Evolutionary conservation across 2,329 filamentous ascomycete species (phyloP), one percentile per base, ranked within the genome.

Genomic region (Ophiostoma montium): DNA sequence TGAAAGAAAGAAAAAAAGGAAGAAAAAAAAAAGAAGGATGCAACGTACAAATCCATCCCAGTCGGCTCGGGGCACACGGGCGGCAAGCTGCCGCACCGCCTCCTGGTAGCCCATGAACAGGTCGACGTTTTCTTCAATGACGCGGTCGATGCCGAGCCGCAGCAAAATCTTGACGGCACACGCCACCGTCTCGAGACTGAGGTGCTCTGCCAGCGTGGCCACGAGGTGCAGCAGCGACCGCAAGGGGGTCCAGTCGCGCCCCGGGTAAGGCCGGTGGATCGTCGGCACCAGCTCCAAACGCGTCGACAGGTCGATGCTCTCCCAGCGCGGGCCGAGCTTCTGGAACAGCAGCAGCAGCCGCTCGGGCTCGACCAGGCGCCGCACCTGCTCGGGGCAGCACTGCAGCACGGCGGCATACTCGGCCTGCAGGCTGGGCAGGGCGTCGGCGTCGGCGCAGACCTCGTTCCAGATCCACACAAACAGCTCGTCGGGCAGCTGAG

Each of bases 391-490:
- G 5, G 50, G 41, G 46, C 68, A 71, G 46, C 65, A 59, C 32
- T 68, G 64, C 47, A 75, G 63, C 4, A 86, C 62, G 41, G 71
- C 70, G 49, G 71, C 66, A 59, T 86, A 87, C 51, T 80, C 75
- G 49, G 70, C 62, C 46, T 78, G 71, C 38, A 86, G 60, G 41
- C 75, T 68, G 2, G 49, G 45, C 31, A 73, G 72, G 36, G 66
- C 63, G 56, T 84, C 78, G 2, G 67, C 60, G 49, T 8, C n/a
- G n/a, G n/a, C 4, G 8, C 72, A 75, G 19, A 80, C 65, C 63
- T 80, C 72, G 46, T 75, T 65, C 6, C 84, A 58, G 3, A 86
- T 66, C 84, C 84, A 89, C 15, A 72, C 57, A 46, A 86, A 70
- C 1, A 87, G 58, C 49, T 82, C 72, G 52, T 85, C 76, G 0